Base-by-base conservation (phyloP, 2,329 filamentous ascomycete species). In the Clarireedia hainanense region DNA sequence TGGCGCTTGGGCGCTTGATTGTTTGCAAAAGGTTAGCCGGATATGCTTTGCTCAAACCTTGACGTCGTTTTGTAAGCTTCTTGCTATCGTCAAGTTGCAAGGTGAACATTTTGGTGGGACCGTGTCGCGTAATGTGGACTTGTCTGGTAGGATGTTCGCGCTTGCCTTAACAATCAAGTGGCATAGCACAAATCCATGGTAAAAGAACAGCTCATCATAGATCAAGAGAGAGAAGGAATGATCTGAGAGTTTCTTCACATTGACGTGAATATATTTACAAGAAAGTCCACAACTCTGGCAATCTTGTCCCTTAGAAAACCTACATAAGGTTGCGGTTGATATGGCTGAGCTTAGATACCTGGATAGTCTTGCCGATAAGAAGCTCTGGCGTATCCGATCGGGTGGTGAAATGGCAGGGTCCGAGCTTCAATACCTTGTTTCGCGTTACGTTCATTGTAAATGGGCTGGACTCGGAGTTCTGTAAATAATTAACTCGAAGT, bases 41-140 rank as follows among this genome's bases (percentile, higher is more conserved):
- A 26, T 57, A 48, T 20, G 26, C 12, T 15, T n/a, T 57, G 14
- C 17, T 53, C 14, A 57, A 12, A 7, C 55, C 55, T 45, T 36
- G 30, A 43, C 55, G 50, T 37, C 55, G 43, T n/a, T 6, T 7
- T 45, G 34, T 23, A 17, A 4, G 12, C 45, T 57, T 57, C n/a
- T 34, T 49, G 37, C 42, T 53, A 17, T 57, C 55, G 34, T 57
- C 20, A 30, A 57, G 55, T 26, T 48, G 39, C 17, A 57, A 54
- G 20, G 42, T 30, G 17, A 43, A 43, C n/a, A 23, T 43, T 43
- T 17, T 43, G n/a, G 6, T 23, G 5, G 30, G n/a, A 45, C 39
- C 50, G 55, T 45, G 50, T 57, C 50, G 43, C 43, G 36, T 49
- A 23, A 43, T 15, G 34, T 40, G 27, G 14, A 15, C 23, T 47